Evolutionary conservation across 192 early-diverging fungal genomes (phyloP), one percentile per base, ranked within the genome.

Genomic region (Lobosporangium transversale): DNA sequence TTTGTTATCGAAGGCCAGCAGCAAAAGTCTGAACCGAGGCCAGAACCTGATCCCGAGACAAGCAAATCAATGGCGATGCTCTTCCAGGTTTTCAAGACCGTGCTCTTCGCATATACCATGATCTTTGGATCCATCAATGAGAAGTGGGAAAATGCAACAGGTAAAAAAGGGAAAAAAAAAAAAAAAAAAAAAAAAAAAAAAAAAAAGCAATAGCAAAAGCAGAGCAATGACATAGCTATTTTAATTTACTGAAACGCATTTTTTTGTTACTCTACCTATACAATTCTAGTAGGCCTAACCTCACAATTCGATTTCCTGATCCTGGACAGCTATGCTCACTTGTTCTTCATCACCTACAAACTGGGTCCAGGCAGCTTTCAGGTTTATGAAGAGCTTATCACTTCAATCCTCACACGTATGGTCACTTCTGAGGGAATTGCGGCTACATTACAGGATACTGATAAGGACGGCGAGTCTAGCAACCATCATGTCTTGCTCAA

Each of bases 71-170:
- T 53, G 31, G 51, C 45, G 2, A 58, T 76, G 56, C 5, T 85
- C 9, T 87, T 81, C 78, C 65, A 73, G n/a, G 57, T 85, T 10
- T 79, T 86, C 44, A 87, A 86, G 53, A 79, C 70, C 0, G 15
- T 84, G 4, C 45, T 84, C 6, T 87, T 87, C 69, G 66, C 83
- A 2, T 78, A 80, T 35, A 88, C 86, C 7, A 83, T 79, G 36
- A 80, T 88, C 29, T 75, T 83, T 30, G 79, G 81, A 12, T 27
- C 79, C 0, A 55, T 83, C 30, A 68, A 78, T 14, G 80, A 81
- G 24, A 63, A 58, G 55, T 70, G 59, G 15, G 54, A 51, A 23
- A 26, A 23, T n/a, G 14, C 21, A n/a, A n/a, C 47, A n/a, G 7
- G 40, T 35, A 58, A 17, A 23, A n/a, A n/a, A n/a, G n/a, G n/a